Percentiles rank a stretch among this genome's conserved stretches.
These are phyloP conservation scores for Chlorella sp. DNA, from an alignment of 139 green algal genomes.

Conservation along the genomic window DNA sequence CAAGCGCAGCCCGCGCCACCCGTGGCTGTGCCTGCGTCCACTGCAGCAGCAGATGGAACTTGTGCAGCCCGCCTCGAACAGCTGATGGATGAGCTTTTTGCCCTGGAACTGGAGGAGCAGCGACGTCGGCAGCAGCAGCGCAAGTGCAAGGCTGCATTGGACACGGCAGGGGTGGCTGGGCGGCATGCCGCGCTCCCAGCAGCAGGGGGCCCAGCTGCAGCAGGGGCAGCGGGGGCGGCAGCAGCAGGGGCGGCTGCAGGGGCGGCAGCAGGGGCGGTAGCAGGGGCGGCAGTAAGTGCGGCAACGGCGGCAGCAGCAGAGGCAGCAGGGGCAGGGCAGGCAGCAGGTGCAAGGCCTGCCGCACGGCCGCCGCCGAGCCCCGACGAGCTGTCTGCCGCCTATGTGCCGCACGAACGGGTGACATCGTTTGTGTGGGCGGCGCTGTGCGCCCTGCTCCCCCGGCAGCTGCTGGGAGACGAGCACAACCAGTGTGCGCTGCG, in stretches of 20 bases:
- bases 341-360: neutral
- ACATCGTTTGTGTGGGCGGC: constrained; percentile 70
- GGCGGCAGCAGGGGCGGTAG: neutral
- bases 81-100: constrained; percentile 3
- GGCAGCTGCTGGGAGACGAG: constrained; percentile 57
- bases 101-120: neutral
- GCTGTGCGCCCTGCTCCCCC: constrained; percentile 57
- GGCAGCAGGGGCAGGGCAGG: neutral
- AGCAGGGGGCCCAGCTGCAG: constrained; percentile 8
- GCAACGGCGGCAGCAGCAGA: neutral
- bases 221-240: neutral
- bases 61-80: neutral
- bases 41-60: neutral
- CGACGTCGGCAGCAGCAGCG: neutral
- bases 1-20: neutral
- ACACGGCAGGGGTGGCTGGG: too few relatives aligned
- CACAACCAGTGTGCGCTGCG: constrained; percentile 49
- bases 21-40: neutral
- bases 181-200: too few relatives aligned
- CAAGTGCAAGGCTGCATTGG: neutral
- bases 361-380: neutral
- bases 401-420: constrained; percentile 53
- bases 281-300: neutral
- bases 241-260: neutral
- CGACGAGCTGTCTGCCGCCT: constrained; percentile 31